These are phyloP conservation scores for Schizosaccharomyces octosporus DNA, from an alignment of 805 yeast genomes.

Conservation along the genomic window DNA sequence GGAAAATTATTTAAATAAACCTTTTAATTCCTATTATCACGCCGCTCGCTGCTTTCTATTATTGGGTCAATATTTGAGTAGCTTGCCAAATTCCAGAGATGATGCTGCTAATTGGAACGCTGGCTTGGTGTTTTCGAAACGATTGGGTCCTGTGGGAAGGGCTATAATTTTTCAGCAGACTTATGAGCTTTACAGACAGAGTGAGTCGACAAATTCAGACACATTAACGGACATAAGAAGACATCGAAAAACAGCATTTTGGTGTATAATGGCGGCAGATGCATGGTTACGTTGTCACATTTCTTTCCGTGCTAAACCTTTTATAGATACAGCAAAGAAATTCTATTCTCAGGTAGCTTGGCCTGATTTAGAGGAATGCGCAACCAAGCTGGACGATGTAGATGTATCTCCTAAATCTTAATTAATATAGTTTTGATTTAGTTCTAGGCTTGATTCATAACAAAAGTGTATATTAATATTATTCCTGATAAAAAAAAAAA, in stretches of 20 bases:
- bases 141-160: neutral
- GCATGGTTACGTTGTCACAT: neutral
- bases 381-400: neutral
- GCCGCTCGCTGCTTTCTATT: neutral
- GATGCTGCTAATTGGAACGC: neutral
- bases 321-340: neutral
- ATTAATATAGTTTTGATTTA: too few relatives aligned
- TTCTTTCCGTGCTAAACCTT: neutral
- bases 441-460: too few relatives aligned
- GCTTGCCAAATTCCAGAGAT: neutral
- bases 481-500: too few relatives aligned
- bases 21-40: neutral
- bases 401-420: neutral
- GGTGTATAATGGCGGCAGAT: neutral
- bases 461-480: too few relatives aligned
- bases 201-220: neutral
- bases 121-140: neutral
- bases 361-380: neutral
- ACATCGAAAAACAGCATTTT: neutral
- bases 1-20: neutral
- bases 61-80: neutral
- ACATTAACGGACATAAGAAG: neutral
- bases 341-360: neutral
- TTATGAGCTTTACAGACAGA: neutral
- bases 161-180: neutral